phyloP scores from a whole-genome alignment of 306 rosid genomes.

The Pyrus communis region DNA sequence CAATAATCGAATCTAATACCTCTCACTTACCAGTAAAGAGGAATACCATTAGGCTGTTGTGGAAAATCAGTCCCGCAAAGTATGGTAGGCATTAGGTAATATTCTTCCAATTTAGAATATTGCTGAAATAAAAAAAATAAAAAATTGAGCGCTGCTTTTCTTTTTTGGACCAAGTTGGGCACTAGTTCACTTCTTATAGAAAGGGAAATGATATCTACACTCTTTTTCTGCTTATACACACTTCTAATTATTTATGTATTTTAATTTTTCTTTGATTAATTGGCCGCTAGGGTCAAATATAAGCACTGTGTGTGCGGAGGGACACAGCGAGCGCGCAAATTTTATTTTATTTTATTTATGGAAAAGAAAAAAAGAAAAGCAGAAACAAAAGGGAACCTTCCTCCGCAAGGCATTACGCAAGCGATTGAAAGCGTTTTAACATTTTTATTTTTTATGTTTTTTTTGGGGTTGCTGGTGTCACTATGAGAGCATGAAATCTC shows the following conservation, averaged over 20 bases:
- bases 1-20: too few species aligned
- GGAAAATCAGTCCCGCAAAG: not conserved
- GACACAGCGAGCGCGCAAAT: too few species aligned
- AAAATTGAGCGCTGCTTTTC: too few species aligned
- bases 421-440: constrained; percentile 2
- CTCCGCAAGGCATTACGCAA: constrained; percentile 25
- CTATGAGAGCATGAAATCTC: constrained; percentile 23
- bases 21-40: too few species aligned
- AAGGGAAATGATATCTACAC: not conserved
- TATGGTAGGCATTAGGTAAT: constrained; percentile 35
- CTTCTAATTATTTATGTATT: too few species aligned
- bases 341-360: not conserved
- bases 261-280: too few species aligned
- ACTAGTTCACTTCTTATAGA: not conserved
- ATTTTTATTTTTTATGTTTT: not conserved
- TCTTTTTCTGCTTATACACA: too few species aligned
- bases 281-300: too few species aligned
- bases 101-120: constrained; percentile 6
- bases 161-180: too few species aligned
- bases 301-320: too few species aligned
- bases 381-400: not conserved
- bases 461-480: constrained; percentile 16
- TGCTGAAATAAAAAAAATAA: not conserved
- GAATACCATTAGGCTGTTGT: too few species aligned
- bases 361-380: not conserved